Conservation (phyloP, 2,329 filamentous ascomycete species). For the Bipolaris oryzae region DNA sequence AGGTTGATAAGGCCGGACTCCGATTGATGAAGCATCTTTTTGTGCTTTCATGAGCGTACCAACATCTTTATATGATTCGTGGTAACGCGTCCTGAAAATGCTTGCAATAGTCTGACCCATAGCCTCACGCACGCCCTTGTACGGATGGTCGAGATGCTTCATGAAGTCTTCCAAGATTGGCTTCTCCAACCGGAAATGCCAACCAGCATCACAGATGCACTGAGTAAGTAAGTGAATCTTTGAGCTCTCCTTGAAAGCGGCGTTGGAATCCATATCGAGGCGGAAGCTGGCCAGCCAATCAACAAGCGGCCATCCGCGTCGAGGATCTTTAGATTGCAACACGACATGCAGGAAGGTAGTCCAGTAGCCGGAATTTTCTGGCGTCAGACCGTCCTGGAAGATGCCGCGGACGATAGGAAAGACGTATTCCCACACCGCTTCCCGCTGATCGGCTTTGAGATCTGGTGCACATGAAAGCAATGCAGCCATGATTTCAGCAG, state of each 20-base stretch:
- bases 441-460: conserved; percentile 73
- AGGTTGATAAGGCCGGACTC: conserved; percentile 81
- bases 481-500: conserved; percentile 88
- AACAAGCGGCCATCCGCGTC: conserved; percentile 83
- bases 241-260: conserved; percentile 97
- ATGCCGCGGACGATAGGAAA: conserved; percentile 86
- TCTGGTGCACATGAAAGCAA: conserved; percentile 82
- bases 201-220: conserved; percentile 83
- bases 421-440: conserved; percentile 84
- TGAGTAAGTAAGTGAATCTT: conserved; percentile 93
- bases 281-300: conserved; percentile 83
- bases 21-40: conserved; percentile 79
- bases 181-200: conserved; percentile 92
- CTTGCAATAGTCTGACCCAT: conserved; percentile 88
- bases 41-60: conserved; percentile 76
- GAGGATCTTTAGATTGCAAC: conserved; percentile 85
- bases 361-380: conserved; percentile 95
- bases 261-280: conserved; percentile 92
- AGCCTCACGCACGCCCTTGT: conserved; percentile 94
- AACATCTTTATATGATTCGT: conserved; percentile 89
- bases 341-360: conserved; percentile 90
- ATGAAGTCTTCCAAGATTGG: conserved; percentile 90
- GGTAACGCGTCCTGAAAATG: conserved; percentile 89
- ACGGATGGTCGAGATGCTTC: conserved; percentile 90
- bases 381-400: conserved; percentile 89